These are phyloP conservation scores for Elsinoe ampelina DNA, from an alignment of 2,329 filamentous ascomycete species.

Conservation along the genomic window DNA sequence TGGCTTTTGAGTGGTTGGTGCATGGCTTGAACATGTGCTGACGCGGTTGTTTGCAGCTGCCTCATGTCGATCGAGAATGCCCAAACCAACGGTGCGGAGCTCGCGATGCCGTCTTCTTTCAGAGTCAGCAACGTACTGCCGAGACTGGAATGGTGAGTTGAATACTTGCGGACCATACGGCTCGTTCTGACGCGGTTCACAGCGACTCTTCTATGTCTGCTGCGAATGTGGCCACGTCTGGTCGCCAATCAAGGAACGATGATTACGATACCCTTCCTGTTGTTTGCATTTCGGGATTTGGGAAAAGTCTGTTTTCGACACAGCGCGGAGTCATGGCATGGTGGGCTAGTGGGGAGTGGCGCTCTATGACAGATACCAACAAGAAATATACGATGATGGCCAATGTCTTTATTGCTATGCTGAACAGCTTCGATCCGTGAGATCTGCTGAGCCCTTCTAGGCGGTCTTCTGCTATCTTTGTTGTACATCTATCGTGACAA, in stretches of 20 bases:
- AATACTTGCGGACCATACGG: not conserved
- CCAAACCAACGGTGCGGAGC: constrained; percentile 62
- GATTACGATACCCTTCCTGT: not conserved
- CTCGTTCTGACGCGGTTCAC: not conserved
- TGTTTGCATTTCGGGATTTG: not conserved
- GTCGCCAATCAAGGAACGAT: constrained; percentile 11
- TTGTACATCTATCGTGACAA: constrained; percentile 7
- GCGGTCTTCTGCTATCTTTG: not conserved
- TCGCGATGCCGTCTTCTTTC: constrained; percentile 93
- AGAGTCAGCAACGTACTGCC: constrained; percentile 92
- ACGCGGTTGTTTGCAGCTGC: constrained; percentile 54
- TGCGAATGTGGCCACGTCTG: constrained; percentile 54
- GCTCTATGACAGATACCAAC: not conserved
- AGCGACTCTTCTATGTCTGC: constrained; percentile 61
- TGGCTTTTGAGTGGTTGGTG: not conserved
- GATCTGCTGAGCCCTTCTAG: not conserved
- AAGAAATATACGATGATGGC: not conserved
- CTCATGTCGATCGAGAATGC: constrained; percentile 77
- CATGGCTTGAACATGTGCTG: constrained; percentile 22
- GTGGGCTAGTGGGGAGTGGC: not conserved
- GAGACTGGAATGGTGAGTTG: constrained; percentile 91
- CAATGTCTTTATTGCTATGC: not conserved
- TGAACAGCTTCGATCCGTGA: not conserved
- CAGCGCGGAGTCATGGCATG: not conserved
- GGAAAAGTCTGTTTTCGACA: constrained; percentile 2